Base-by-base conservation (phyloP, 441 rosid genomes). In the Gossypium aridum region DNA sequence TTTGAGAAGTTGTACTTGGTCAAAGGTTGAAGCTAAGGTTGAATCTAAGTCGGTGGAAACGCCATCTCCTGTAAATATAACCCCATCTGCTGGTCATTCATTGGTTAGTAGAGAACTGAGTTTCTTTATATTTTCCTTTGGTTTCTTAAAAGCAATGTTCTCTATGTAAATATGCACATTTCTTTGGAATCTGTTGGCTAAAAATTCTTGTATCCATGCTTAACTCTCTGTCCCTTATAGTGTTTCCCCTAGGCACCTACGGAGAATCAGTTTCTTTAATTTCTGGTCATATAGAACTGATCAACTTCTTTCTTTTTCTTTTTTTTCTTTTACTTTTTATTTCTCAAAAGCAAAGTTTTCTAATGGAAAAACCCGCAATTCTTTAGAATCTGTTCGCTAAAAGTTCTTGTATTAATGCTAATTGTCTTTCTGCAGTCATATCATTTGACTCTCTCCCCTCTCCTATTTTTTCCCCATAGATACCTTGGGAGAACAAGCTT, bases 1-100 rank as follows among this genome's bases (percentile, higher is more conserved):
- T 87, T 87, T 97, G 84, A 92, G 91, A 91, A 89, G 86, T 73
- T 94, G 99, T 97, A 83, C 88, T 71, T 97, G 99, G 99, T 87
- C 97, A 73, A 94, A 86, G 87, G 79, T 97, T 80, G 94, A 90
- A 83, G 86, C 87, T 68, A 91, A 87, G 83, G 77, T 64, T 70
- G 89, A 74, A 64, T 73, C 83, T 73, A 92, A 88, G 76, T 77
- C 92, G 26, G 77, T 76, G 45, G 98, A 92, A 76, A 79, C 86
- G 6, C 80, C 83, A 67, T 63, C 91, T 78, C 85, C 84, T 17
- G 74, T 85, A 47, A 67, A 77, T 39, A 65, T 86, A 64, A 79
- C 89, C 74, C 88, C 96, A 56, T 89, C 97, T 83, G 99, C 99
- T 73, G 99, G 99, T 80, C 99, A 92, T 86, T 89, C 98, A 19